Base-by-base conservation (phyloP, 164 flowering plant genomes). In the Vitis rupestris region DNA sequence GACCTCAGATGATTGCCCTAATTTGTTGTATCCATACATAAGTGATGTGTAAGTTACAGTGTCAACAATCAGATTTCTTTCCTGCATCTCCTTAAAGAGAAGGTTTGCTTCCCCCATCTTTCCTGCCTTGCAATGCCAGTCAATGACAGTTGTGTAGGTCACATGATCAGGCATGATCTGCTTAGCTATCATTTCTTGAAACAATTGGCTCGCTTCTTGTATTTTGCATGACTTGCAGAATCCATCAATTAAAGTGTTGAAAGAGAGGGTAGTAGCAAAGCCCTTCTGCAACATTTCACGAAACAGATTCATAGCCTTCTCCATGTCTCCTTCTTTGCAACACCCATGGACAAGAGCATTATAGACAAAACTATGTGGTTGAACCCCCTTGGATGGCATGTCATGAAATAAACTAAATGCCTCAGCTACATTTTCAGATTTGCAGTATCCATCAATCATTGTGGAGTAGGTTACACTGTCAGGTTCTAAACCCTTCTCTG, bases 401-500 rank as follows among this genome's bases (percentile, higher is more conserved):
- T 84, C 90, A 72, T 79, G 76, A 16, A 79, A 82, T 64, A 91
- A 76, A 50, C 53, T 51, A 65, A 92, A 86, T 60, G 92, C 93
- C 78, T 86, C 90, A 8, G 57, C 53, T 63, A 86, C 10, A 76
- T 83, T 78, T 59, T 81, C 82, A n/a, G 83, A 75, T 78, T 87
- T 87, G 86, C 92, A 87, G 63, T 84, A 84, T 60, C 92, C 95
- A 67, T 82, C 86, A 31, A 92, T 87, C 61, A 92, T 83, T 56
- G 84, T 82, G 59, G 89, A 74, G 64, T 82, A 89, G 3, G 91
- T 92, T 66, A 82, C 80, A 50, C 12, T 61, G 65, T 84, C 84
- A 10, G 83, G 91, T 31, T 75, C 67, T 77, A 86, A 67, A 72
- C 89, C 88, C 69, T 83, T 84, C 37, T n/a, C 79, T n/a, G 74